Evolutionary conservation across 768 basidiomycete species (phyloP), one percentile per base, ranked within the genome.

Genomic region (Rhodotorula babjevae): DNA sequence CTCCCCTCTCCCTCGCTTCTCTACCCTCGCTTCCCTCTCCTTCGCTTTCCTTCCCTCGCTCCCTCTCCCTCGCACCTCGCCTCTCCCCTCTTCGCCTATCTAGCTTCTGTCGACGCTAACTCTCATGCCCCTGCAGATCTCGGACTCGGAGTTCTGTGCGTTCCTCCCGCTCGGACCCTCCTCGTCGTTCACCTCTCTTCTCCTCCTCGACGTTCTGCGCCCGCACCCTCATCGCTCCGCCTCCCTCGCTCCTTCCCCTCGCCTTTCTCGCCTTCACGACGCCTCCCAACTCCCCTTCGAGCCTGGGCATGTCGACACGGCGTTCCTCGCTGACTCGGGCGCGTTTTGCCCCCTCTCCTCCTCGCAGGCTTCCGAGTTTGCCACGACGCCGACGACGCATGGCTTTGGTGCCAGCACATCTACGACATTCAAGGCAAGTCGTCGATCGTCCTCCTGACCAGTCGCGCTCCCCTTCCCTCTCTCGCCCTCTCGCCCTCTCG

Each of bases 111-210:
- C 5, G 10, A 21, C 11, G n/a, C 12, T 27, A n/a, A 27, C 10
- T 23, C 25, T 2, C n/a, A 7, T 12, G 12, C n/a, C 16, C 12
- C 18, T n/a, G 2, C 80, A 55, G 81, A 81, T 82, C 80, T 81
- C 82, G 15, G 81, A 80, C 77, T 79, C 78, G 70, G 79, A 83
- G 72, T 85, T 82, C 81, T 85, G 84, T 59, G 14, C 33, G 58
- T 58, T 21, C 7, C 16, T 1, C 29, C 9, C 19, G 1, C 55
- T 36, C 36, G 4, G 5, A 18, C 16, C 55, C 6, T 56, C 10
- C 7, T 15, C 31, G n/a, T 12, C 29, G 31, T 6, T 9, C 16
- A n/a, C 11, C 27, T 12, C 53, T 4, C 52, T 27, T 55, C 19
- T 36, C 36, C n/a, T n/a, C 36, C 36, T 36, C 36, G 36, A 5